Conservation (phyloP, 805 yeast species). For the Hanseniaspora thailandica region DNA sequence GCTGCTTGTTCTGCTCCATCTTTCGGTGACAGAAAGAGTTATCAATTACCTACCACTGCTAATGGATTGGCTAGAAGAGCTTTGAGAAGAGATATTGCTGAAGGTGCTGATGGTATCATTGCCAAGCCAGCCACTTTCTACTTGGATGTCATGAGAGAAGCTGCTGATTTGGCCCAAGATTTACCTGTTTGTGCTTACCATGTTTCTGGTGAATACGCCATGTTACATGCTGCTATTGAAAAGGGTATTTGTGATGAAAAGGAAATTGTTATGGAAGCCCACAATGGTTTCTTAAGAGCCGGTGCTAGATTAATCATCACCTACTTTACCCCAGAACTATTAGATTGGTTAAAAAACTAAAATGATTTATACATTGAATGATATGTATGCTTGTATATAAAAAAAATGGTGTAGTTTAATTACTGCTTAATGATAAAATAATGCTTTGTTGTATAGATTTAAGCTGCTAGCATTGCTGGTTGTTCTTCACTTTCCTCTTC, state of each 20-base stretch:
- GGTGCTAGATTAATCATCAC: slow-evolving; percentile 88
- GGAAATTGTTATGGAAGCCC: slow-evolving; percentile 67
- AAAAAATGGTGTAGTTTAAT: no score
- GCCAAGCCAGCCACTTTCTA: slow-evolving; percentile 95
- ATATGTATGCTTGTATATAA: no score
- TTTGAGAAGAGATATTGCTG: slow-evolving; percentile 66
- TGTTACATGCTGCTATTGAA: slow-evolving; percentile 97
- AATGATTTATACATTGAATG: no score
- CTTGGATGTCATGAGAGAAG: slow-evolving; percentile 81
- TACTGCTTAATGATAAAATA: no score
- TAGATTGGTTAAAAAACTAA: slow-evolving; percentile 60
- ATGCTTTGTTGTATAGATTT: no score
- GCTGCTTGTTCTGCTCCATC: slow-evolving; percentile 90
- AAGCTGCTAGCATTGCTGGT: slow-evolving; percentile 2
- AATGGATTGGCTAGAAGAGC: slow-evolving; percentile 92
- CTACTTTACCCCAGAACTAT: slow-evolving; percentile 88
- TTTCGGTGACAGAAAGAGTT: slow-evolving; percentile 81
- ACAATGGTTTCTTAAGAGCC: slow-evolving; percentile 84
- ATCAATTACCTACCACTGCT: slow-evolving; percentile 88
- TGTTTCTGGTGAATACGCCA: slow-evolving; percentile 94
- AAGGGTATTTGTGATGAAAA: slow-evolving; percentile 83
- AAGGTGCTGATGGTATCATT: slow-evolving; percentile 92
- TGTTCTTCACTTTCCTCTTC: not conserved
- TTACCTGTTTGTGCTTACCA: slow-evolving; percentile 91
- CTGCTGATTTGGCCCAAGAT: slow-evolving; percentile 67